phyloP scores from a whole-genome alignment of 2,329 filamentous ascomycete species.

The Fusarium sulawesiense region DNA sequence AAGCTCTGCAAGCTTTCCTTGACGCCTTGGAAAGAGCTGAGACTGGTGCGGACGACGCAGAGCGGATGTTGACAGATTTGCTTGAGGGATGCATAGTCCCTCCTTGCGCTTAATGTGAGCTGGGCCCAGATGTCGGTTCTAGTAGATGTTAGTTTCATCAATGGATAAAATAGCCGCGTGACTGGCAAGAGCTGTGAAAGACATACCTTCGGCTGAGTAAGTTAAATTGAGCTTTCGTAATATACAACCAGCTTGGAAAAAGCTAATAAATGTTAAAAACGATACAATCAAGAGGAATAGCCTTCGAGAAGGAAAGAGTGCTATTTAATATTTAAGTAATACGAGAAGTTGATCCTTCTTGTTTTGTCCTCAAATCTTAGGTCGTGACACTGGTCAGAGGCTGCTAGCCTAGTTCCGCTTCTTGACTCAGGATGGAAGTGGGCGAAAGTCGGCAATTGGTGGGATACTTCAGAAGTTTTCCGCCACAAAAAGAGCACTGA shows the following conservation, averaged over 20 bases:
- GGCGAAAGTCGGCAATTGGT: not conserved
- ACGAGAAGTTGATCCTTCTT: not conserved
- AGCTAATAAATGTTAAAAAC: not conserved
- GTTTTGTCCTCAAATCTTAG: slow-evolving; percentile 1
- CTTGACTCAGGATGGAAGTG: not conserved
- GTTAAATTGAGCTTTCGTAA: not conserved
- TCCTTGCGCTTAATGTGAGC: not conserved
- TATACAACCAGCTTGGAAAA: not conserved
- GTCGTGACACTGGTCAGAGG: not conserved
- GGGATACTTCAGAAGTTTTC: not conserved
- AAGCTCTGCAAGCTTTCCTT: slow-evolving; percentile 49
- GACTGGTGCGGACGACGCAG: slow-evolving; percentile 36
- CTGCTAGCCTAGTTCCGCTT: not conserved
- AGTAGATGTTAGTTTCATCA: not conserved
- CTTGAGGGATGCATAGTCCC: slow-evolving; percentile 16
- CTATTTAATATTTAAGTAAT: not conserved
- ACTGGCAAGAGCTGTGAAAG: too few relatives aligned
- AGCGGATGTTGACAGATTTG: slow-evolving; percentile 33
- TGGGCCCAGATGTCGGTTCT: not conserved
- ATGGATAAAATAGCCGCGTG: rapidly evolving
- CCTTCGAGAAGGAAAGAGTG: not conserved
- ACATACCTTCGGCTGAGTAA: not conserved
- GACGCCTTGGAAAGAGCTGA: slow-evolving; percentile 41
- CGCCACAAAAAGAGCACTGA: not conserved
- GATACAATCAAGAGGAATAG: not conserved